A percentile compares a stretch with the other conserved stretches of the same genome.
Conservation (phyloP, 2,329 filamentous ascomycete species). For the Colletotrichum sp. region DNA sequence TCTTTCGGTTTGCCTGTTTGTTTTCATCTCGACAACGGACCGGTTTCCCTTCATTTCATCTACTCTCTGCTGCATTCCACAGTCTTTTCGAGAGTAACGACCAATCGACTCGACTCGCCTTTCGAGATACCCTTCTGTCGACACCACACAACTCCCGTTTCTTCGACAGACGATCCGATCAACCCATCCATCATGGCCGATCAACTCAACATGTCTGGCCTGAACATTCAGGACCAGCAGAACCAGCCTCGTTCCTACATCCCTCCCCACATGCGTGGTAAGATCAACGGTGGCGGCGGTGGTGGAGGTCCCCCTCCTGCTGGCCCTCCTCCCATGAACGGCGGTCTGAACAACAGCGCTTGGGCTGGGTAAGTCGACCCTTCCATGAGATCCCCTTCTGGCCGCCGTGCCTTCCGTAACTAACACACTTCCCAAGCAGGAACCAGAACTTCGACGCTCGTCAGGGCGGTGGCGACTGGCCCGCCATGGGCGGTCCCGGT, state of each 20-base stretch:
- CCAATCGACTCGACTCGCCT: neutral
- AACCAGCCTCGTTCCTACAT: constrained; percentile 73
- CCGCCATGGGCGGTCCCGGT: constrained; percentile 23
- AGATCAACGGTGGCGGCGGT: constrained; percentile 33
- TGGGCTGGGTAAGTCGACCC: constrained; percentile 55
- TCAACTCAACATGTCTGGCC: constrained; percentile 81
- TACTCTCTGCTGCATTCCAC: constrained; percentile 20
- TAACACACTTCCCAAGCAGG: constrained; percentile 9
- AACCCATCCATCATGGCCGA: constrained; percentile 71
- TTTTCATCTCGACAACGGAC: constrained; percentile 20
- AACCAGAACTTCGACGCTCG: constrained; percentile 33
- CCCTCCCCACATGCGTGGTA: constrained; percentile 80
- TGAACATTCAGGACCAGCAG: constrained; percentile 63
- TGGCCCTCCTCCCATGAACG: constrained; percentile 45
- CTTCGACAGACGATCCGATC: constrained; percentile 17
- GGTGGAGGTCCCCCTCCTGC: constrained; percentile 26
- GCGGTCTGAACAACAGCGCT: constrained; percentile 55
- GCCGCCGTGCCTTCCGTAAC: constrained; percentile 22
- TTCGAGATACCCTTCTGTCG: constrained; percentile 15
- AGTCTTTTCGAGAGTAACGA: constrained; percentile 33
- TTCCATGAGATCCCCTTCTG: neutral
- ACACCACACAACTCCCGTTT: neutral
- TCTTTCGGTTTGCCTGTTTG: constrained; percentile 22
- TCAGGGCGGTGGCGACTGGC: constrained; percentile 27
- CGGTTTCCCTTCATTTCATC: constrained; percentile 24